Conservation (phyloP, 352 stramenopile species). For the Globisporangium mamillatum region DNA sequence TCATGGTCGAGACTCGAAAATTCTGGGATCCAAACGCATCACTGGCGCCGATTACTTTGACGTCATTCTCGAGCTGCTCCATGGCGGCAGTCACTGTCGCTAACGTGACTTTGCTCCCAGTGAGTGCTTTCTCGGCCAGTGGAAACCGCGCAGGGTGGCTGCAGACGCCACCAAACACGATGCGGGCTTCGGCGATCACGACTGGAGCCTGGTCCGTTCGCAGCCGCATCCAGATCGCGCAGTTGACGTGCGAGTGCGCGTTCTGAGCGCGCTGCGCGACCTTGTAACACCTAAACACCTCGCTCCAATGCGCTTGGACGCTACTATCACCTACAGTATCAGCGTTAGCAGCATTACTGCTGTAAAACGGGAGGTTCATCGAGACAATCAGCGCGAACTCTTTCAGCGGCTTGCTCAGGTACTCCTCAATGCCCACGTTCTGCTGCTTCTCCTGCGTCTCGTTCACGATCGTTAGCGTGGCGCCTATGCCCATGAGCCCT, state of each 20-base stretch:
- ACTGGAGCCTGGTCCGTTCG: slow-evolving; percentile 53
- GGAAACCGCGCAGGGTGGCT: slow-evolving; percentile 48
- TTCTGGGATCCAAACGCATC: slow-evolving; percentile 25
- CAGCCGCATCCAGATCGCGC: slow-evolving; percentile 32
- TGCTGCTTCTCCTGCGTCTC: slow-evolving; percentile 49
- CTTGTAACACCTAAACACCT: slow-evolving; percentile 42
- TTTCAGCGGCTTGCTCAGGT: slow-evolving; percentile 13
- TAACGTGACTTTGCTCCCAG: slow-evolving; percentile 70
- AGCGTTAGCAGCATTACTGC: slow-evolving; percentile 23
- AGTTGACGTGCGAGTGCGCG: slow-evolving; percentile 58
- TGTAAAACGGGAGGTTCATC: slow-evolving; percentile 37
- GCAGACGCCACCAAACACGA: slow-evolving; percentile 72
- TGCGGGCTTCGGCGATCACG: slow-evolving; percentile 46
- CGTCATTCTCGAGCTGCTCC: slow-evolving; percentile 80
- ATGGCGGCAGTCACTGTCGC: slow-evolving; percentile 80
- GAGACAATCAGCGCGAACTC: slow-evolving; percentile 31
- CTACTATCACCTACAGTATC: not conserved
- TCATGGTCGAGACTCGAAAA: slow-evolving; percentile 32
- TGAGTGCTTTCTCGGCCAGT: slow-evolving; percentile 60
- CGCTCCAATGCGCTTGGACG: not conserved
- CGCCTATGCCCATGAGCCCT: slow-evolving; percentile 58
- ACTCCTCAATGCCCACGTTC: slow-evolving; percentile 24
- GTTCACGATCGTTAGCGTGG: slow-evolving; percentile 65
- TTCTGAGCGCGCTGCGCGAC: slow-evolving; percentile 49
- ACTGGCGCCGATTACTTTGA: slow-evolving; percentile 49